Conservation (phyloP, 2,329 filamentous ascomycete genomes). For the Drechslerella dactyloides region DNA sequence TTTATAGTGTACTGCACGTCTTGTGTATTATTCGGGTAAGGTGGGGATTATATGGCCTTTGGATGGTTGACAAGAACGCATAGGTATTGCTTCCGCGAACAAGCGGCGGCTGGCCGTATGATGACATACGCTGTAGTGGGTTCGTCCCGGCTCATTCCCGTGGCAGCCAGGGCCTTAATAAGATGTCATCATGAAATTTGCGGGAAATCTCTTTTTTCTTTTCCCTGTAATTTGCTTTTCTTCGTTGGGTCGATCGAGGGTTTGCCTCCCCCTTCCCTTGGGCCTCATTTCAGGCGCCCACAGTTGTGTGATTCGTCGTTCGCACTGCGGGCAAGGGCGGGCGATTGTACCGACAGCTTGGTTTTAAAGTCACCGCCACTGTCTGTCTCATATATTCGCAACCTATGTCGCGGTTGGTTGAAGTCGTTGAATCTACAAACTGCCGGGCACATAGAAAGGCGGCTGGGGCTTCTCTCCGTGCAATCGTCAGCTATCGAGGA, state of each 20-base stretch:
- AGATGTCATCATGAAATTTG: constrained; percentile 10
- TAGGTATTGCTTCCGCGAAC: constrained; percentile 9
- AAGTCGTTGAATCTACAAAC: too few species aligned
- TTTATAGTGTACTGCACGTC: too few species aligned
- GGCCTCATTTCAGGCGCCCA: not conserved
- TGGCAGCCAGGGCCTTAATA: constrained; percentile 12
- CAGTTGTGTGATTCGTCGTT: not conserved
- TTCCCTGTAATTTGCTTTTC: not conserved
- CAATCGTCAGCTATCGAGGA: not conserved
- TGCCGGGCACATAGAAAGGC: too few species aligned
- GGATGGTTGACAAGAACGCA: not conserved
- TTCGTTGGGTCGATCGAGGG: not conserved
- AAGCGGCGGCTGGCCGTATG: not conserved
- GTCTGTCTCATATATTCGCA: not conserved
- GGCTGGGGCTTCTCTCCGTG: not conserved
- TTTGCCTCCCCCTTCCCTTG: not conserved
- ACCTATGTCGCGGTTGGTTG: not conserved
- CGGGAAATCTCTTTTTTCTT: not conserved
- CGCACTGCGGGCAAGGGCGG: not conserved
- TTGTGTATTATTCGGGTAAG: not conserved
- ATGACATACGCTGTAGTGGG: constrained; percentile 22
- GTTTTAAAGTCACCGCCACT: not conserved
- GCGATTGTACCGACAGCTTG: not conserved
- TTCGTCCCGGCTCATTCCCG: constrained; percentile 21
- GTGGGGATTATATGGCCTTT: constrained; percentile 21